These are phyloP conservation scores for Neurospora cerealis DNA, from an alignment of 495 filamentous ascomycete species.

Conservation along the genomic window DNA sequence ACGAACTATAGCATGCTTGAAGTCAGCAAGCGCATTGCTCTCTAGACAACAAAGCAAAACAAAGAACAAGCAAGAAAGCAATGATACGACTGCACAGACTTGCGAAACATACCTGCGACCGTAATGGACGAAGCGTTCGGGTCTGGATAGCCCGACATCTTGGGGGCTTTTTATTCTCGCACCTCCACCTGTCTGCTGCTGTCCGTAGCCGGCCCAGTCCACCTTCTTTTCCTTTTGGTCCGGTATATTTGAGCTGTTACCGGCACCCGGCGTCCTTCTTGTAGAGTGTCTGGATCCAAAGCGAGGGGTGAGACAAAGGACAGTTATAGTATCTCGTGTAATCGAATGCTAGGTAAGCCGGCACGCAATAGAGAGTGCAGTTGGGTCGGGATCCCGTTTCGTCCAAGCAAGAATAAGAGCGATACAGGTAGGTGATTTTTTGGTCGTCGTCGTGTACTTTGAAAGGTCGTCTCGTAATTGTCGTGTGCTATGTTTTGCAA, in stretches of 20 bases:
- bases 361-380: neutral
- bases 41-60: neutral
- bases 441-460: neutral
- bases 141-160: constrained; percentile 20
- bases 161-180: constrained; percentile 5
- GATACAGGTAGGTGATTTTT: neutral
- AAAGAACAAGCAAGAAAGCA: neutral
- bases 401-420: neutral
- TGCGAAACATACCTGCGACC: constrained; percentile 41
- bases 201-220: neutral
- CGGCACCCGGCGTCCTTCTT: neutral
- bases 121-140: constrained; percentile 45
- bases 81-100: neutral
- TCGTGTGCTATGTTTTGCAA: neutral
- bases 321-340: neutral
- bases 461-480: neutral
- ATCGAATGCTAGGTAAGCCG: neutral
- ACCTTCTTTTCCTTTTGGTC: neutral
- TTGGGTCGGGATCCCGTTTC: neutral
- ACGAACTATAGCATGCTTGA: constrained; percentile 49
- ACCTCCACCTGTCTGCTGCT: neutral
- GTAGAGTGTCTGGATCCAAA: neutral
- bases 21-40: neutral
- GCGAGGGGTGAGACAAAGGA: neutral
- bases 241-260: neutral